phyloP scores from a whole-genome alignment of 1,284 basidiomycete genomes.

The Pascua guehoae region DNA sequence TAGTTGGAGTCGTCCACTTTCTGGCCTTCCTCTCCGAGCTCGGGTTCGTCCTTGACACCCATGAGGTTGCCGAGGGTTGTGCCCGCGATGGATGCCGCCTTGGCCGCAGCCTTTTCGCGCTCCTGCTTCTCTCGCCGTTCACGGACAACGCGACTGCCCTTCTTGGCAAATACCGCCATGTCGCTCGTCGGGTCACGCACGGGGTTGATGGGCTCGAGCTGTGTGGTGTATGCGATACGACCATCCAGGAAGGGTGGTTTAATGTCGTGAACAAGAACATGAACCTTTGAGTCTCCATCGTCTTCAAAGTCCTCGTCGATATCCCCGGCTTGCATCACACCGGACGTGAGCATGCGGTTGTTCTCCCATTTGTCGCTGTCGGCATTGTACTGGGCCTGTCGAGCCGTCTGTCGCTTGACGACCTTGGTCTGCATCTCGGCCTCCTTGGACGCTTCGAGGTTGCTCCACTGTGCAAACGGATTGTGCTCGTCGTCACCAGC shows the following conservation, averaged over 20 bases:
- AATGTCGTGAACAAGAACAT: constrained; percentile 94
- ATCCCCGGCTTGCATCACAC: constrained; percentile 77
- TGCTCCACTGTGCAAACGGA: constrained; percentile 86
- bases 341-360: constrained; percentile 93
- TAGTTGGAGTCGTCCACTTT: constrained; percentile 65
- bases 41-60: constrained; percentile 91
- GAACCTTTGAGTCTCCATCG: constrained; percentile 89
- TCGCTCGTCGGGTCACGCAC: constrained; percentile 91
- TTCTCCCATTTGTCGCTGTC: constrained; percentile 99
- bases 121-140: constrained; percentile 96
- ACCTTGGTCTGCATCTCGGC: constrained; percentile 75
- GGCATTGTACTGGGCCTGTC: constrained; percentile 92
- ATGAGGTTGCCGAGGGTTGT: constrained; percentile 94
- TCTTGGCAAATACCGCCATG: constrained; percentile 91
- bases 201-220: constrained; percentile 95
- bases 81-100: constrained; percentile 86
- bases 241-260: constrained; percentile 98
- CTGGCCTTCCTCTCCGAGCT: constrained; percentile 57
- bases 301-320: constrained; percentile 88
- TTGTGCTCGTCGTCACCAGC: constrained; percentile 85
- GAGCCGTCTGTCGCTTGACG: constrained; percentile 80
- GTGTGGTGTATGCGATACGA: constrained; percentile 91
- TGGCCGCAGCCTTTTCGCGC: constrained; percentile 87
- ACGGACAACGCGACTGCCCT: constrained; percentile 86
- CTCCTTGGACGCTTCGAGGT: constrained; percentile 66